Evolutionary conservation across 2,329 filamentous ascomycete species (phyloP), one percentile per base, ranked within the genome.

Genomic region (Phialemonium atrogriseum): DNA sequence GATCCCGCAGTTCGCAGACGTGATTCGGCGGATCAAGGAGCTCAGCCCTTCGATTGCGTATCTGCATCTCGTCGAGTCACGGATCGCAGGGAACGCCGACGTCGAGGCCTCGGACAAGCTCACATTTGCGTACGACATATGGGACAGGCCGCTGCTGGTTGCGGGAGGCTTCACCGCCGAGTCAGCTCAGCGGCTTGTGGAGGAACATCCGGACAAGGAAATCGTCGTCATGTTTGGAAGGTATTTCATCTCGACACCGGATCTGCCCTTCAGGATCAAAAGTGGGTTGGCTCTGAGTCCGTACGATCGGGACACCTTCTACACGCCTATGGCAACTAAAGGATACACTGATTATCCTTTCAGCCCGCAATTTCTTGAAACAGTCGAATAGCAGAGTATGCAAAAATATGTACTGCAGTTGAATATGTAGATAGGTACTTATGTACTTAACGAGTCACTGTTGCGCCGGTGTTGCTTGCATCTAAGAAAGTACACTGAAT

Each of bases 51-150:
- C n/a, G n/a, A 25, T 79, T 15, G 64, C 72, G 0, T 77, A 70
- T 47, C 42, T 74, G 22, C 72, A 77, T 51, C 37, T 76, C 5
- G 59, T 80, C 11, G 68, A 77, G 44, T 60, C 66, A 2, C 60
- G 70, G 7, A 27, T 34, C 20, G 19, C 17, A 25, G 32, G 32
- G 11, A 15, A 28, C 9, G 20, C 12, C 26, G 53, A 47, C 30
- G 43, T 44, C 1, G 56, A 62, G 33, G 33, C 55, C n/a, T 64
- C 67, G 5, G 28, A 32, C 23, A 39, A 46, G 31, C 30, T 52
- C 29, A 41, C 52, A 27, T 48, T 45, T 35, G 27, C 47, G 13
- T 37, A 50, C 10, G 41, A n/a, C n/a, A 33, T 14, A 52, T 47
- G n/a, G n/a, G n/a, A n/a, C 43, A 39, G 45, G 30, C 47, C 49